A percentile compares a stretch with the other conserved stretches of the same genome.
Evolutionary conservation across 495 filamentous ascomycete species (phyloP).

Genomic region (Penicillium dipodomyicola): DNA sequence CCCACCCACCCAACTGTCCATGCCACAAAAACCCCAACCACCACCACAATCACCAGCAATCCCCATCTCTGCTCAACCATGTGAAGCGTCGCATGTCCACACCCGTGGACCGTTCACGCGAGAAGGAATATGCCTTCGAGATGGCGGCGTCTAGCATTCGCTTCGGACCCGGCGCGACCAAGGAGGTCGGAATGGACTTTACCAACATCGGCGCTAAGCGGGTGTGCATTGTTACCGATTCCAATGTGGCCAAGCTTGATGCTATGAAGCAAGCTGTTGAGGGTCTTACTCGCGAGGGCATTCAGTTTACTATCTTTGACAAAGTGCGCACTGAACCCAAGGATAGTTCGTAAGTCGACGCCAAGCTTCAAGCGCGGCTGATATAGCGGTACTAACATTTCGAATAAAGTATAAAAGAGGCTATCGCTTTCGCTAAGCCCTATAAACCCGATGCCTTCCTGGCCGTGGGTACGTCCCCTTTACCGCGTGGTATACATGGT

Average conservation of each 20-base stretch:
- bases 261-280: slow-evolving; percentile 84
- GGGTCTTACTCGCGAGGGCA: slow-evolving; percentile 69
- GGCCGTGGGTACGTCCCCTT: slow-evolving; percentile 66
- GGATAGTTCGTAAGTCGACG: slow-evolving; percentile 73
- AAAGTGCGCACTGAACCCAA: slow-evolving; percentile 84
- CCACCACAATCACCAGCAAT: slow-evolving; percentile 58
- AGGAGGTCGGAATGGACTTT: slow-evolving; percentile 99
- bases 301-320: slow-evolving; percentile 77
- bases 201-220: slow-evolving; percentile 82
- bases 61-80: slow-evolving; percentile 50
- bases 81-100: slow-evolving; percentile 66
- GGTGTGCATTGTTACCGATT: slow-evolving; percentile 89
- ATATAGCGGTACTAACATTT: neutral
- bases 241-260: slow-evolving; percentile 70
- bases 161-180: slow-evolving; percentile 89
- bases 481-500: neutral
- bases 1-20: slow-evolving; percentile 85
- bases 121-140: slow-evolving; percentile 98
- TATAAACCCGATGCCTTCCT: slow-evolving; percentile 84
- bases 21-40: slow-evolving; percentile 85
- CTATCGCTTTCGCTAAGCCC: slow-evolving; percentile 77
- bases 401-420: slow-evolving; percentile 67
- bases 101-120: slow-evolving; percentile 63
- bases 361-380: neutral
- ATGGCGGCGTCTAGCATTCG: slow-evolving; percentile 93